Evolutionary conservation across 176 grass and related monocot genomes (phyloP).

Genomic region (Oryza punctata): DNA sequence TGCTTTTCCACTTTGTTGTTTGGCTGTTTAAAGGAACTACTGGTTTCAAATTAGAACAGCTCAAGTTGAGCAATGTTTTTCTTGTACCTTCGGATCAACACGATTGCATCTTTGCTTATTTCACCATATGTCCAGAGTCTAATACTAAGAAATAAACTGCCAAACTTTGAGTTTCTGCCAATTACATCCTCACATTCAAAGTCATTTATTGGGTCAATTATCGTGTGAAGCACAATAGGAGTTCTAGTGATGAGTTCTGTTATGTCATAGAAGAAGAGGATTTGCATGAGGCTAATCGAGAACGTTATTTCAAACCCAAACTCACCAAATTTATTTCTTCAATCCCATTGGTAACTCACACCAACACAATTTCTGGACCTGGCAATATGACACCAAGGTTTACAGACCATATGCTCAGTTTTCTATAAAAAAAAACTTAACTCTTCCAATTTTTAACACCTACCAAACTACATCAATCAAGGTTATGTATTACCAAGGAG

Average conservation of each 20-base stretch:
- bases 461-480: background rate
- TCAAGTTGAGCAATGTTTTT: background rate
- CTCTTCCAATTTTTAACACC: constrained; percentile 15
- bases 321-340: background rate
- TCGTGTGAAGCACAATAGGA: background rate
- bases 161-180: background rate
- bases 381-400: background rate
- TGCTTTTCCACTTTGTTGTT: background rate
- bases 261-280: background rate
- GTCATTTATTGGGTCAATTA: background rate
- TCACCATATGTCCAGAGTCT: background rate
- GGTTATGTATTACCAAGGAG: background rate
- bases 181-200: background rate
- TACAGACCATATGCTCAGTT: background rate
- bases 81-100: constrained; percentile 5
- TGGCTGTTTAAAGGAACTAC: background rate
- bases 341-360: background rate
- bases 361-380: background rate
- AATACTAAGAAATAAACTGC: background rate
- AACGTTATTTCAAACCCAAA: background rate
- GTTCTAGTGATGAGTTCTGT: background rate
- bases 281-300: background rate
- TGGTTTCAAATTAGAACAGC: constrained; percentile 20
- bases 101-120: background rate
- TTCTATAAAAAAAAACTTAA: background rate